These are phyloP conservation scores for Pelagophyceae sp. DNA, from an alignment of 352 stramenopile genomes.

Conservation along the genomic window DNA sequence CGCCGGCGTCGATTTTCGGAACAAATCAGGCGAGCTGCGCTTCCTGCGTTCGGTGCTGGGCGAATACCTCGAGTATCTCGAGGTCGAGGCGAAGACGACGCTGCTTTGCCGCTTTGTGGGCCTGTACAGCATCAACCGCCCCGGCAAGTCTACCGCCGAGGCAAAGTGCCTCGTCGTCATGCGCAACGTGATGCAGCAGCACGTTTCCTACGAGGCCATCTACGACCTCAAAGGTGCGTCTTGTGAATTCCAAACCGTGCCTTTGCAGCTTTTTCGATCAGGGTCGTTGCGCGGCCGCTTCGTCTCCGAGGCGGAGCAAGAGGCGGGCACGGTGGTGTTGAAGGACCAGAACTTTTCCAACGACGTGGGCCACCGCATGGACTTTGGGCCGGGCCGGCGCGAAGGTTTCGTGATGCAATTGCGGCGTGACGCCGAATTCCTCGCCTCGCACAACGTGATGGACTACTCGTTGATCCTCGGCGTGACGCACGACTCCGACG, in stretches of 20 bases:
- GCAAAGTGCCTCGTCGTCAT: constrained; percentile 50
- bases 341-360: constrained; percentile 77
- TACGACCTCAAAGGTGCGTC: constrained; percentile 58
- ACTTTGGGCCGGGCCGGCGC: constrained; percentile 58
- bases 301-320: constrained; percentile 48
- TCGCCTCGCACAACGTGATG: constrained; percentile 84
- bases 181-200: constrained; percentile 64
- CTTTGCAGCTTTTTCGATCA: no score
- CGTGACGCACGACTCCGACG: constrained; percentile 1
- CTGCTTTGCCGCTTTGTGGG: neutral
- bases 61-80: neutral
- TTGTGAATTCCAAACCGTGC: no score
- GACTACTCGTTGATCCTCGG: constrained; percentile 58
- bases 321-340: constrained; percentile 49
- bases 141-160: neutral
- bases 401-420: constrained; percentile 64
- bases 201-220: constrained; percentile 59
- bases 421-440: constrained; percentile 63
- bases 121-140: neutral
- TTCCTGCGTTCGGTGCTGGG: neutral
- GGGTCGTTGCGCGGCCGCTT: constrained; percentile 53
- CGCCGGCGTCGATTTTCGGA: no score
- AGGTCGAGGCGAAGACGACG: neutral
- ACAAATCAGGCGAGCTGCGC: neutral
- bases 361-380: constrained; percentile 60